phyloP scores from a whole-genome alignment of 2,329 filamentous ascomycete species.

The Aspergillus neoniger region DNA sequence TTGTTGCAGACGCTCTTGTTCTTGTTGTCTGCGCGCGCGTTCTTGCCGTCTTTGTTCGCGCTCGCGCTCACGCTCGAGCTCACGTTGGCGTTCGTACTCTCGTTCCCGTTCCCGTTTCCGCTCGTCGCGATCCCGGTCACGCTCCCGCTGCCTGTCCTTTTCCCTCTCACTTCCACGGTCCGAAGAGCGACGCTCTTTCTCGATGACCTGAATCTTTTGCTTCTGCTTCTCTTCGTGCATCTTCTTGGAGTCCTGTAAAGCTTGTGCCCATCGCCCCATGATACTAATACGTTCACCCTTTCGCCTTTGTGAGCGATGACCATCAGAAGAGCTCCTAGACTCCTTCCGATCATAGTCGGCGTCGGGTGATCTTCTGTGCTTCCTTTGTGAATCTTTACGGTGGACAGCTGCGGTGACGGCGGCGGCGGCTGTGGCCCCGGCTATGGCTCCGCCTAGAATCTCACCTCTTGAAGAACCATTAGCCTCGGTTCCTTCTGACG shows the following conservation, averaged over 20 bases:
- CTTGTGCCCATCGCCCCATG: constrained; percentile 36
- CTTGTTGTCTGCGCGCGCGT: not conserved
- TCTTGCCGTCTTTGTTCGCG: not conserved
- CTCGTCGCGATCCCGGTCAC: not conserved
- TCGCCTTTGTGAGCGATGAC: constrained; percentile 31
- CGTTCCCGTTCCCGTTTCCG: not conserved
- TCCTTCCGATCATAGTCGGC: constrained; percentile 36
- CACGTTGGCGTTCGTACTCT: not conserved
- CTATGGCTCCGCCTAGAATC: not conserved
- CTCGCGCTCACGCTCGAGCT: not conserved
- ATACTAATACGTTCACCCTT: constrained; percentile 38
- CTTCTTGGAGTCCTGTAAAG: constrained; percentile 39
- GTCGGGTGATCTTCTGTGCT: constrained; percentile 34
- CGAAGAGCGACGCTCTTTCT: constrained; percentile 22
- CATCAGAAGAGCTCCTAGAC: constrained; percentile 42
- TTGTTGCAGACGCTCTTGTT: not conserved
- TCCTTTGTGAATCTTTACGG: constrained; percentile 28
- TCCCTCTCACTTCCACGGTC: constrained; percentile 11
- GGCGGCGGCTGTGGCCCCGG: constrained; percentile 9
- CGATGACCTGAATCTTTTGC: constrained; percentile 14
- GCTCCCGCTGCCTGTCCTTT: constrained; percentile 7
- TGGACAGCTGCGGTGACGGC: constrained; percentile 10
- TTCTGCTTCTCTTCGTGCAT: constrained; percentile 38
- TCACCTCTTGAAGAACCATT: constrained; percentile 11
- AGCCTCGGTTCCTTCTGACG: constrained; percentile 6